Percentiles rank a stretch among this genome's conserved stretches.
These are phyloP conservation scores for Coniferiporia sulphurascens DNA, from an alignment of 1,284 basidiomycete genomes.

Conservation along the genomic window DNA sequence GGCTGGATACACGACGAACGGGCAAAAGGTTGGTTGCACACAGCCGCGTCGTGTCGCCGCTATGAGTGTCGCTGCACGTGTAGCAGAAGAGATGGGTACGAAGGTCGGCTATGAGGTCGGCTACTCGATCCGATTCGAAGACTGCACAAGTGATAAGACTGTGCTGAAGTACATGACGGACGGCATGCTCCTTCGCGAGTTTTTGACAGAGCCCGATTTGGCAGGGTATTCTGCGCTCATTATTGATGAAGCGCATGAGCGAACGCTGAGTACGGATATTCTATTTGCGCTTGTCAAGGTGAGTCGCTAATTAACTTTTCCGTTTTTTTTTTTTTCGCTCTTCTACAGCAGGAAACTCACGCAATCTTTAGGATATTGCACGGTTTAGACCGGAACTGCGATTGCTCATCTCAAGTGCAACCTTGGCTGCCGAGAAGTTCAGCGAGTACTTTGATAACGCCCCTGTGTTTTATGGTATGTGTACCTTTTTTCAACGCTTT, in stretches of 20 bases:
- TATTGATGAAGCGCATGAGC: constrained; percentile 96
- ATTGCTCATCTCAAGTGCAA: constrained; percentile 92
- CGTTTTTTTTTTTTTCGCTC: constrained; percentile 22
- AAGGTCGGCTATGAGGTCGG: constrained; percentile 97
- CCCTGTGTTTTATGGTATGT: constrained; percentile 82
- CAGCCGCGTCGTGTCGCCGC: constrained; percentile 98
- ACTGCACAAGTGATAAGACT: constrained; percentile 98
- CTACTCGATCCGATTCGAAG: constrained; percentile 98
- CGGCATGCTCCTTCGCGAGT: constrained; percentile 95
- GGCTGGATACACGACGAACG: constrained; percentile 88
- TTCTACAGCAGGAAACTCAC: constrained; percentile 20
- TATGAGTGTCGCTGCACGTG: constrained; percentile 98
- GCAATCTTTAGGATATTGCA: constrained; percentile 77
- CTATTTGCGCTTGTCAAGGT: constrained; percentile 96
- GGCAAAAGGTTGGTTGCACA: constrained; percentile 93
- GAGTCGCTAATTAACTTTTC: constrained; percentile 32
- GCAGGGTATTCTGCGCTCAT: constrained; percentile 90
- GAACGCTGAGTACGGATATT: constrained; percentile 95
- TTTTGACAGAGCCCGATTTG: constrained; percentile 91
- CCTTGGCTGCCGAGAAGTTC: constrained; percentile 95
- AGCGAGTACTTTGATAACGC: constrained; percentile 94
- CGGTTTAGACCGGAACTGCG: constrained; percentile 91
- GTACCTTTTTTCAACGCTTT: background rate
- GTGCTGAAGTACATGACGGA: constrained; percentile 98
- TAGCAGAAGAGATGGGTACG: constrained; percentile 97